A percentile compares a stretch with the other conserved stretches of the same genome.
Conservation (phyloP, 129 eudicot species). For the Gnaphalium uliginosum region DNA sequence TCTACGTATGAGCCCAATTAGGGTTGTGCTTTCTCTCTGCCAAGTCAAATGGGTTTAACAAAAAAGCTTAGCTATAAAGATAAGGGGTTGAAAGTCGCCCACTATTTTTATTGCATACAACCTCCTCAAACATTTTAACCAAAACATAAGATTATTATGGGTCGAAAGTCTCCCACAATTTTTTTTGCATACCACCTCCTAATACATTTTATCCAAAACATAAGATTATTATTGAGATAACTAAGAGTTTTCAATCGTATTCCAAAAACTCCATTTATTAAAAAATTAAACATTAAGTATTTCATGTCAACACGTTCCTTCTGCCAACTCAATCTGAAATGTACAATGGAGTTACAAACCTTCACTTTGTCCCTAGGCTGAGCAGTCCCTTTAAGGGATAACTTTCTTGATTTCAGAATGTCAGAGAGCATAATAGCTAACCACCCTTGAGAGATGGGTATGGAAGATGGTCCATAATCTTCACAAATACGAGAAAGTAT, state of each 20-base stretch:
- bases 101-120: too few species aligned
- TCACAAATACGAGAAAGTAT: conserved; percentile 78
- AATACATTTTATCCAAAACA: background rate
- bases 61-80: background rate
- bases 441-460: conserved; percentile 98
- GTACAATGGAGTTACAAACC: conserved; percentile 45
- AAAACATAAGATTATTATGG: background rate
- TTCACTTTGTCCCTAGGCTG: conserved; percentile 81
- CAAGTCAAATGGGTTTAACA: background rate
- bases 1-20: background rate
- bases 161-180: background rate
- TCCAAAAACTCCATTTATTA: background rate
- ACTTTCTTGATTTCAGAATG: conserved; percentile 59
- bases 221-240: background rate
- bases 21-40: conserved; percentile 5
- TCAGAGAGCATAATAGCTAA: conserved; percentile 74
- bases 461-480: conserved; percentile 82
- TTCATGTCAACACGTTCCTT: background rate
- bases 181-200: conserved; percentile 3
- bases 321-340: conserved; percentile 11
- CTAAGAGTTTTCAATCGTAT: background rate
- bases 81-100: background rate
- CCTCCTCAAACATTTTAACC: background rate
- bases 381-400: conserved; percentile 57
- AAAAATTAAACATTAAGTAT: background rate